Evolutionary conservation across 2,329 filamentous ascomycete species (phyloP).

Genomic region (Nothophoma quercina): DNA sequence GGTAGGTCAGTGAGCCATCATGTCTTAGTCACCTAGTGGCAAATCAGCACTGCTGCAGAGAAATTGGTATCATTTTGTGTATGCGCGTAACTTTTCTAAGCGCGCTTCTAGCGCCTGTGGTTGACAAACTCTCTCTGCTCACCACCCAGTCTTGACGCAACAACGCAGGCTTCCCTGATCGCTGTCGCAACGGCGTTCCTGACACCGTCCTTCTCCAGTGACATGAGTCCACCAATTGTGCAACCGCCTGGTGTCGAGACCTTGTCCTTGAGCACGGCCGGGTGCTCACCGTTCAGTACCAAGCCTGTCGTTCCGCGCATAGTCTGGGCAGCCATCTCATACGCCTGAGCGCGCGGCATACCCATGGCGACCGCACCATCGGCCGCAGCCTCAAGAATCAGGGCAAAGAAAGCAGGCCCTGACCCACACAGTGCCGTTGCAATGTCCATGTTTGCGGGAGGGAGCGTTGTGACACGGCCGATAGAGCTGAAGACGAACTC

Average conservation of each 20-base stretch:
- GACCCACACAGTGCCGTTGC: slow-evolving; percentile 77
- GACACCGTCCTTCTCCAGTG: slow-evolving; percentile 75
- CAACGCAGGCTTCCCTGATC: slow-evolving; percentile 73
- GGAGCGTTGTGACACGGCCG: slow-evolving; percentile 73
- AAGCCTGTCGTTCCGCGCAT: slow-evolving; percentile 77
- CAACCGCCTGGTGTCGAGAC: slow-evolving; percentile 81
- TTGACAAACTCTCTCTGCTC: slow-evolving; percentile 58
- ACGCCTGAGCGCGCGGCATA: slow-evolving; percentile 73
- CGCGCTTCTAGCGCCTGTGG: slow-evolving; percentile 45
- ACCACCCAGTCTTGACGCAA: slow-evolving; percentile 70
- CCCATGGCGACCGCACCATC: slow-evolving; percentile 84
- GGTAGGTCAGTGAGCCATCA: no score
- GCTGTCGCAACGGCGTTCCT: slow-evolving; percentile 72
- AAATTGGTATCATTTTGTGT: neutral
- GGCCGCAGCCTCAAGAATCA: slow-evolving; percentile 77
- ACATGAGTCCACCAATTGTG: slow-evolving; percentile 76
- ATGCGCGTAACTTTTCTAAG: no score
- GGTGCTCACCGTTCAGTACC: slow-evolving; percentile 76
- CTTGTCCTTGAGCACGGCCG: slow-evolving; percentile 76
- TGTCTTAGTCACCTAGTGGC: no score
- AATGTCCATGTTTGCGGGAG: slow-evolving; percentile 73
- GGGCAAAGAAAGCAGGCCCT: slow-evolving; percentile 77
- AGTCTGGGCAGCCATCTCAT: slow-evolving; percentile 79
- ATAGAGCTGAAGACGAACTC: slow-evolving; percentile 81
- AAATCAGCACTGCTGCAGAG: no score